Evolutionary conservation across 2,329 filamentous ascomycete species (phyloP).

Genomic region (Rhynchosporium graminicola): DNA sequence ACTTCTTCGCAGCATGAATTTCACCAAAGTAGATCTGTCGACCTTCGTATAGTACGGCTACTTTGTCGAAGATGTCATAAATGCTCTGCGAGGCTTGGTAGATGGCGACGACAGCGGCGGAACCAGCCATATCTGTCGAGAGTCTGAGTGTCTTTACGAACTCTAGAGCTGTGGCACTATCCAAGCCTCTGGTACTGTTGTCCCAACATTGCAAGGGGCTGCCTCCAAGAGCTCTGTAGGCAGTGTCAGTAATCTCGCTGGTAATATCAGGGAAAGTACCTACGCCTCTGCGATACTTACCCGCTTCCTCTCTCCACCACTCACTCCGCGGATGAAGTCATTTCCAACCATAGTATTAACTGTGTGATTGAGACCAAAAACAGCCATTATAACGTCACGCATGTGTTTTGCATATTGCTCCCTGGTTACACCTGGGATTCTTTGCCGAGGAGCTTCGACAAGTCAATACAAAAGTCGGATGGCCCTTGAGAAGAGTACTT

Average conservation of each 20-base stretch:
- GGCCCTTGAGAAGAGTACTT: too few relatives aligned
- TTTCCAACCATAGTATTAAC: constrained; percentile 74
- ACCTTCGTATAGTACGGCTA: constrained; percentile 66
- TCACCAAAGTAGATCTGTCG: constrained; percentile 72
- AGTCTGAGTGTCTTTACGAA: constrained; percentile 69
- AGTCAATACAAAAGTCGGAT: too few relatives aligned
- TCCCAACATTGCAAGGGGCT: constrained; percentile 74
- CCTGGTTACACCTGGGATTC: constrained; percentile 62
- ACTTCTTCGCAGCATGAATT: constrained; percentile 62
- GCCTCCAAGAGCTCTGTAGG: constrained; percentile 48
- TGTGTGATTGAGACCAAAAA: constrained; percentile 73
- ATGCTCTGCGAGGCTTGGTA: constrained; percentile 72
- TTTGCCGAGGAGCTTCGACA: constrained; percentile 55
- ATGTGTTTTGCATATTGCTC: constrained; percentile 53
- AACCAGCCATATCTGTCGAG: constrained; percentile 62
- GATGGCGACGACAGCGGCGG: constrained; percentile 66
- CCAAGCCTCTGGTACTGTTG: constrained; percentile 72
- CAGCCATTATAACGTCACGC: constrained; percentile 63
- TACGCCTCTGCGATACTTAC: constrained; percentile 77
- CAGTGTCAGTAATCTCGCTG: constrained; percentile 45
- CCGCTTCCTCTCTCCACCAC: constrained; percentile 73
- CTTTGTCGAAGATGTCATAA: constrained; percentile 67
- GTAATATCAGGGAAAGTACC: neutral
- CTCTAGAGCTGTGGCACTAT: constrained; percentile 71
- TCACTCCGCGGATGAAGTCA: constrained; percentile 71